These are phyloP conservation scores for Trypanosoma theileri DNA, from an alignment of 208 protist genomes.

Conservation along the genomic window DNA sequence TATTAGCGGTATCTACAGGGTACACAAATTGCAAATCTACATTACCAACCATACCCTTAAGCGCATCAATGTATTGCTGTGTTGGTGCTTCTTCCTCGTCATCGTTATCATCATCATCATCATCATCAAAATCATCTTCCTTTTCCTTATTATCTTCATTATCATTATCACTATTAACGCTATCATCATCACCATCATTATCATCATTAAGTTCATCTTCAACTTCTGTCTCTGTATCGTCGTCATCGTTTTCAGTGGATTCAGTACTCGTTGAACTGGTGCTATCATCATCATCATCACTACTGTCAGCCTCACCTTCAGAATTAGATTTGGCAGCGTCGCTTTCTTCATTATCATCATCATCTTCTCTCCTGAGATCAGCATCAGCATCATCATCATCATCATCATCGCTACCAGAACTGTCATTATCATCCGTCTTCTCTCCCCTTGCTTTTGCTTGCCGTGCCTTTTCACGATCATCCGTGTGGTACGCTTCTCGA, in stretches of 20 bases:
- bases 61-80: conserved; percentile 79
- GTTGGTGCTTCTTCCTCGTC: conserved; percentile 82
- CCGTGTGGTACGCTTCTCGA: conserved; percentile 80
- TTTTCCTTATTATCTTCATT: conserved; percentile 30
- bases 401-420: conserved; percentile 6
- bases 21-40: conserved; percentile 84
- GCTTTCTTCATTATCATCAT: neutral
- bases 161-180: conserved; percentile 21
- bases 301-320: conserved; percentile 6
- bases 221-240: conserved; percentile 15
- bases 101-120: conserved; percentile 23
- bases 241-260: conserved; percentile 4
- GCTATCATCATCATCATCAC: conserved; percentile 21
- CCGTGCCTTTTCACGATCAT: conserved; percentile 71
- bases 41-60: conserved; percentile 84
- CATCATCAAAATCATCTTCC: conserved; percentile 21
- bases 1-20: conserved; percentile 65
- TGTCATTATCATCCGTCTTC: conserved; percentile 29
- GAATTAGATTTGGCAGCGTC: conserved; percentile 3
- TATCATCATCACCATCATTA: conserved; percentile 24
- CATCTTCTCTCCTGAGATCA: conserved; percentile 12
- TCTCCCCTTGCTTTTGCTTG: conserved; percentile 50
- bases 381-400: conserved; percentile 25
- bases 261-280: conserved; percentile 8
- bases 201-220: conserved; percentile 26